Evolutionary conservation across 148 eudicot genomes (phyloP).

Genomic region (Chenopodium formosanum): DNA sequence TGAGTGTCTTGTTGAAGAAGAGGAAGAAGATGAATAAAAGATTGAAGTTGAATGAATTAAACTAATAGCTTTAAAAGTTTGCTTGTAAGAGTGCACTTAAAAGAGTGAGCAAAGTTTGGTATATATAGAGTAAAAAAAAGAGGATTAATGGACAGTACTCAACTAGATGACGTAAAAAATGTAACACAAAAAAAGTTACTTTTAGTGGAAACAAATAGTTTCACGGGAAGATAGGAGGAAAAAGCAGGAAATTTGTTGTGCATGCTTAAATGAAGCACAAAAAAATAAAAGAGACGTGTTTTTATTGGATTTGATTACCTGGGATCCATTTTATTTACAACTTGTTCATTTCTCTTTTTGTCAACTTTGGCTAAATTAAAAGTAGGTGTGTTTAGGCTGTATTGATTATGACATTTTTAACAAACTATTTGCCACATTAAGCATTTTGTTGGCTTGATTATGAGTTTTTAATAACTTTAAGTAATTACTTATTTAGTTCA

Average conservation of each 20-base stretch:
- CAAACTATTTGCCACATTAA: neutral
- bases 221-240: conserved; percentile 6
- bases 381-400: conserved; percentile 4
- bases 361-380: conserved; percentile 8
- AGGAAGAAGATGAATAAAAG: neutral
- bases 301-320: conserved; percentile 8
- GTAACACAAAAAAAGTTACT: too few species aligned
- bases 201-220: too few species aligned
- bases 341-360: neutral
- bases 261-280: neutral
- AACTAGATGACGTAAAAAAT: too few species aligned
- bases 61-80: too few species aligned
- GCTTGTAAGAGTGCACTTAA: neutral
- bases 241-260: neutral
- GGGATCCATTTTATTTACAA: neutral
- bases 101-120: conserved; percentile 15
- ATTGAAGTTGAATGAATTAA: neutral
- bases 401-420: conserved; percentile 7
- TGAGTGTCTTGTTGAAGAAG: too few species aligned
- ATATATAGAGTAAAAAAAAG: conserved; percentile 12
- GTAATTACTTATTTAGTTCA: neutral
- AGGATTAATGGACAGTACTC: neutral
- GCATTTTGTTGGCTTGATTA: neutral
- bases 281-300: neutral
- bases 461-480: neutral